These are phyloP conservation scores for Mycena epipterygia DNA, from an alignment of 768 basidiomycete genomes.

Conservation along the genomic window DNA sequence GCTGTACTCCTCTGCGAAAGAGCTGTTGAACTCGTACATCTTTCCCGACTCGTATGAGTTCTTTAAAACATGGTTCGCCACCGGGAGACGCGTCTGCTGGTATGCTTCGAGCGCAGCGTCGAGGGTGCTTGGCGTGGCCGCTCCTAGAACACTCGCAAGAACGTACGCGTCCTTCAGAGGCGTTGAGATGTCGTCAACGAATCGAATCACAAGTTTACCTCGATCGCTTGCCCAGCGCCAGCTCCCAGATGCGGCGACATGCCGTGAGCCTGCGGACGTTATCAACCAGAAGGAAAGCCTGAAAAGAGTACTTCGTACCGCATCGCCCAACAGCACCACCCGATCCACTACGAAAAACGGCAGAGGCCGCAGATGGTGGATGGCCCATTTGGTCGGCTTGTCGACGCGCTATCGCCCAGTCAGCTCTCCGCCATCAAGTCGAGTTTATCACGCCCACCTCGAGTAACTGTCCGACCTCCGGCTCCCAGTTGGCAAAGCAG, in stretches of 20 bases:
- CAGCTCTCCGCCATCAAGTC: neutral
- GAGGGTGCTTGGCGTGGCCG: slow-evolving; percentile 34
- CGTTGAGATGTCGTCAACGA: neutral
- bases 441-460: slow-evolving; percentile 35
- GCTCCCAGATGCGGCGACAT: slow-evolving; percentile 47
- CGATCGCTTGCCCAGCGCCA: slow-evolving; percentile 48
- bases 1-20: slow-evolving; percentile 51
- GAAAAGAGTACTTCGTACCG: slow-evolving; percentile 44
- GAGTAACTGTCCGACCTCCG: slow-evolving; percentile 47
- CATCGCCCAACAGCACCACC: slow-evolving; percentile 61
- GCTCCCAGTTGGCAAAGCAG: slow-evolving; percentile 50
- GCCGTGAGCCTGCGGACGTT: slow-evolving; percentile 40
- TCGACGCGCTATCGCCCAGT: slow-evolving; percentile 43
- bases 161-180: slow-evolving; percentile 45
- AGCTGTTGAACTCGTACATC: slow-evolving; percentile 56
- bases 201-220: slow-evolving; percentile 33
- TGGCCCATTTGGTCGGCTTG: slow-evolving; percentile 53
- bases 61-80: slow-evolving; percentile 49
- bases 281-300: slow-evolving; percentile 39
- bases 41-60: slow-evolving; percentile 50
- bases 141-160: slow-evolving; percentile 39
- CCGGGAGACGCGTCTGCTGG: slow-evolving; percentile 49
- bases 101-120: slow-evolving; percentile 47
- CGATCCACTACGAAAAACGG: slow-evolving; percentile 51
- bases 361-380: slow-evolving; percentile 51